Evolutionary conservation across 768 basidiomycete genomes (phyloP).

Genomic region (Russula brevipes): DNA sequence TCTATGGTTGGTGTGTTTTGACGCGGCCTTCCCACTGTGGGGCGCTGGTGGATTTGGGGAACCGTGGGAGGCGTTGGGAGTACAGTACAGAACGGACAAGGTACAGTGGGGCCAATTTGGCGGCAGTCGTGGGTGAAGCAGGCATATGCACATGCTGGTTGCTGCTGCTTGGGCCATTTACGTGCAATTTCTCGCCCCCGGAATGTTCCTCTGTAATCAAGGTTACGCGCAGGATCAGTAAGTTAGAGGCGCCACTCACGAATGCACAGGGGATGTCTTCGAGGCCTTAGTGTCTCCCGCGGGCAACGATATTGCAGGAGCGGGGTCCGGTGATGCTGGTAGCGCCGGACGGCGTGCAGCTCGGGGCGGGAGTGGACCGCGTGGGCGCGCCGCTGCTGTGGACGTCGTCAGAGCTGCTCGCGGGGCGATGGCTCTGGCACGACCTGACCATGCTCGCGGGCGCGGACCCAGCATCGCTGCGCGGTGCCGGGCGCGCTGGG

Average conservation of each 20-base stretch:
- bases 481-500: too few species aligned
- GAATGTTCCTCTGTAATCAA: slow-evolving; percentile 9
- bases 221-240: not conserved
- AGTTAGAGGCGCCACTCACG: slow-evolving; percentile 7
- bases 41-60: too few species aligned
- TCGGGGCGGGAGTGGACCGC: slow-evolving; percentile 85
- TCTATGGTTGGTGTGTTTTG: too few species aligned
- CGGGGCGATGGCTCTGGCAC: slow-evolving; percentile 72
- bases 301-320: slow-evolving; percentile 22
- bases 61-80: too few species aligned
- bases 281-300: not conserved
- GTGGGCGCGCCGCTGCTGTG: slow-evolving; percentile 79
- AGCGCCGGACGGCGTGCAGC: slow-evolving; percentile 67
- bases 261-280: not conserved
- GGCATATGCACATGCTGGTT: too few species aligned
- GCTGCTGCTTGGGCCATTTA: slow-evolving; percentile 19
- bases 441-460: slow-evolving; percentile 79
- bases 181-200: slow-evolving; percentile 12
- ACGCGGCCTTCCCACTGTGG: too few species aligned
- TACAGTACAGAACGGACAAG: too few species aligned
- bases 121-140: too few species aligned
- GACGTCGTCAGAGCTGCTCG: slow-evolving; percentile 58
- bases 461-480: slow-evolving; percentile 58
- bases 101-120: too few species aligned
- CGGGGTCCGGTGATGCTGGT: too few species aligned